Percentiles rank a stretch among this genome's conserved stretches.
phyloP scores from a whole-genome alignment of 2,329 filamentous ascomycete genomes.

The Macrophomina phaseolina region DNA sequence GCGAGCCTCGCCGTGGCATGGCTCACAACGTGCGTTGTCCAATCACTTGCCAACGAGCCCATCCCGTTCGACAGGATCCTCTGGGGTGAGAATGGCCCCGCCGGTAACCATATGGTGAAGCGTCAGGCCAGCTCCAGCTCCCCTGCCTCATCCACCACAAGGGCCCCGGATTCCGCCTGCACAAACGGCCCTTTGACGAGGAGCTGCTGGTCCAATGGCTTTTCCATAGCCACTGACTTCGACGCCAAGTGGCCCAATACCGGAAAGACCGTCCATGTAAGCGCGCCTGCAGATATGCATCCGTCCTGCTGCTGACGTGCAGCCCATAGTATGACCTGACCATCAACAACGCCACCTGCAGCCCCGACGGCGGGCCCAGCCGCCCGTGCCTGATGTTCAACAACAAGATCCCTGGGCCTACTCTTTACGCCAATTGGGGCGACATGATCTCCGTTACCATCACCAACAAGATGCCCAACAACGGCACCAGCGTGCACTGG shows the following conservation, averaged over 20 bases:
- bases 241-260: conserved; percentile 50
- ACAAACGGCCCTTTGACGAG: conserved; percentile 44
- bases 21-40: conserved; percentile 29
- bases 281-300: conserved; percentile 34
- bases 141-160: conserved; percentile 25
- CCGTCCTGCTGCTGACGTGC: conserved; percentile 37
- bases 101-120: conserved; percentile 25
- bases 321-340: conserved; percentile 44
- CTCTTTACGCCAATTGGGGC: conserved; percentile 42
- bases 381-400: conserved; percentile 42
- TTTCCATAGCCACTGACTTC: conserved; percentile 53
- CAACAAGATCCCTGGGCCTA: conserved; percentile 69
- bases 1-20: conserved; percentile 31
- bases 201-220: conserved; percentile 51
- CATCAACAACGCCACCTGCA: conserved; percentile 49
- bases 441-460: conserved; percentile 48
- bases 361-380: conserved; percentile 46
- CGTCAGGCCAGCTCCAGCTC: conserved; percentile 19
- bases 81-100: conserved; percentile 33
- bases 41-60: neutral
- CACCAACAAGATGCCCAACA: conserved; percentile 43
- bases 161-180: conserved; percentile 38
- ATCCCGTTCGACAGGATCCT: conserved; percentile 33
- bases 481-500: conserved; percentile 60
- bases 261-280: conserved; percentile 11